These are phyloP conservation scores for Suillus bovinus DNA, from an alignment of 768 basidiomycete genomes.

Conservation along the genomic window DNA sequence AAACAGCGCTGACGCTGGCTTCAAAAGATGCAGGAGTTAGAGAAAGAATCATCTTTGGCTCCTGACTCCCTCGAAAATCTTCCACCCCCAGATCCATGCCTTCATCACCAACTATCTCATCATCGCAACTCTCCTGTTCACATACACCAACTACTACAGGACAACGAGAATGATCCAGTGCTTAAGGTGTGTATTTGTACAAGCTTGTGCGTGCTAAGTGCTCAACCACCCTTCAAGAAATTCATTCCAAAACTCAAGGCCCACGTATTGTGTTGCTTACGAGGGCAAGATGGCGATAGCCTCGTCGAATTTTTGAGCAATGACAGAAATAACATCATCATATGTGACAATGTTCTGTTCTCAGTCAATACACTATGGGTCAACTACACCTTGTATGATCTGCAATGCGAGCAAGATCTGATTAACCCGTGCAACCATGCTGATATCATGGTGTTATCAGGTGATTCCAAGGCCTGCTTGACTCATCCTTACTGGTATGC, in stretches of 20 bases:
- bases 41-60: too few species aligned
- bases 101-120: not conserved
- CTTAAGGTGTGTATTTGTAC: conserved; percentile 9
- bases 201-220: too few species aligned
- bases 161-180: conserved; percentile 9
- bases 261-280: conserved; percentile 17
- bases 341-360: conserved; percentile 23
- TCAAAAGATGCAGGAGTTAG: too few species aligned
- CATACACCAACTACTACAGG: not conserved
- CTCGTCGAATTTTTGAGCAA: conserved; percentile 13
- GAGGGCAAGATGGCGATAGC: conserved; percentile 4
- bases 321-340: conserved; percentile 14
- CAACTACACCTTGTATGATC: conserved; percentile 36
- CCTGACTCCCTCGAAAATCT: not conserved
- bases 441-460: conserved; percentile 26
- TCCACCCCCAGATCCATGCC: conserved; percentile 12
- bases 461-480: conserved; percentile 2
- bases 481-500: conserved; percentile 36
- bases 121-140: conserved; percentile 3
- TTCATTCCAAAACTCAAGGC: conserved; percentile 17
- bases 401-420: conserved; percentile 23
- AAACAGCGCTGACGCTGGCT: conserved; percentile 15
- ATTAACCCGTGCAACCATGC: conserved; percentile 16
- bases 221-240: not conserved
- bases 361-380: conserved; percentile 21